Evolutionary conservation across 805 yeast species (phyloP).

Genomic region (Monosporozyma solicola): DNA sequence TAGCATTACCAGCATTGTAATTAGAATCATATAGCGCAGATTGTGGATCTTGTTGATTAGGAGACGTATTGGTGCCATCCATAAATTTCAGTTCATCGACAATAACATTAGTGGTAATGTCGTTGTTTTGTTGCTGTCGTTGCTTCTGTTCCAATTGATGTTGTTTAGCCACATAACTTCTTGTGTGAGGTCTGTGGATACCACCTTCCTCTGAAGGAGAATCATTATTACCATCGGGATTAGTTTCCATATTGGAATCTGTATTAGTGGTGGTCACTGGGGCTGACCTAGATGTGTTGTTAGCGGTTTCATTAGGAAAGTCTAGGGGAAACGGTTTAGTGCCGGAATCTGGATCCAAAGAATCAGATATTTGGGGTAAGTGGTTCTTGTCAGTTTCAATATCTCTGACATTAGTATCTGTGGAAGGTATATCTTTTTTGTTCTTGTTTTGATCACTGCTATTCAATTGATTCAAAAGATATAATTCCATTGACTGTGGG

Average conservation of each 20-base stretch:
- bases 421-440: not conserved
- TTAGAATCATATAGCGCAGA: not conserved
- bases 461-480: slow-evolving; percentile 6
- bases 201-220: not conserved
- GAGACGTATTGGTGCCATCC: not conserved
- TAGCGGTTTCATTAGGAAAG: not conserved
- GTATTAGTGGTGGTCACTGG: not conserved
- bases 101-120: not conserved
- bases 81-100: not conserved
- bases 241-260: not conserved
- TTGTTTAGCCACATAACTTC: not conserved
- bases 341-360: not conserved
- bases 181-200: not conserved
- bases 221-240: not conserved
- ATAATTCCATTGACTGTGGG: slow-evolving; percentile 3
- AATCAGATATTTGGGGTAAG: not conserved
- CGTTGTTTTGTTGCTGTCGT: not conserved
- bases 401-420: not conserved
- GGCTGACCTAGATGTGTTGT: not conserved
- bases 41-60: not conserved
- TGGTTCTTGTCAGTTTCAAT: not conserved
- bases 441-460: not conserved
- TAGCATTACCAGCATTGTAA: not conserved
- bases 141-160: not conserved
- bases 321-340: not conserved